Evolutionary conservation across 1,139 yeast species (phyloP).

Genomic region (Hemisphaericaspora subhashii): DNA sequence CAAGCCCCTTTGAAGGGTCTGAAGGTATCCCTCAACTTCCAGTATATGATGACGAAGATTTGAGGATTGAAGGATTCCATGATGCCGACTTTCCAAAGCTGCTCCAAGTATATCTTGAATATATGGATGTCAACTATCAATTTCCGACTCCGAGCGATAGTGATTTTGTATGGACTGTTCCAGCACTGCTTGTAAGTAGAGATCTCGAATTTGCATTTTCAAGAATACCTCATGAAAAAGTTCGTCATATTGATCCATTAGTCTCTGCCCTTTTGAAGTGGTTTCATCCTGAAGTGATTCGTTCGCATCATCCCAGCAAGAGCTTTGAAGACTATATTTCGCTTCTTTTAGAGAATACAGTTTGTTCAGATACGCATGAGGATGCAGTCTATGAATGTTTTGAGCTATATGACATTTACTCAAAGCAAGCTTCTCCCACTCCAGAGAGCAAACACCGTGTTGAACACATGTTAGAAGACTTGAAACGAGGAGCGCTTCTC

Average conservation of each 20-base stretch:
- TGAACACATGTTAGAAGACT: too few relatives aligned
- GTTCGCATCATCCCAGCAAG: not conserved
- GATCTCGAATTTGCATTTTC: not conserved
- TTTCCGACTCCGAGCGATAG: not conserved
- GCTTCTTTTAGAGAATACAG: not conserved
- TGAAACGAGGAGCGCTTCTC: too few relatives aligned
- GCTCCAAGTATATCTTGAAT: not conserved
- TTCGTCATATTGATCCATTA: not conserved
- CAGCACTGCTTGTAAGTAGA: not conserved
- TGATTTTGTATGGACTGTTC: not conserved
- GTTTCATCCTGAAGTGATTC: not conserved
- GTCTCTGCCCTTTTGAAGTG: not conserved
- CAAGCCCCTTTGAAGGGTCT: not conserved
- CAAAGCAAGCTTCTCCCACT: not conserved
- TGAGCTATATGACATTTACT: not conserved
- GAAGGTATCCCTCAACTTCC: constrained; percentile 8
- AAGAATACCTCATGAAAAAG: not conserved
- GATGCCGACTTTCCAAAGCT: not conserved
- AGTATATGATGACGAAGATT: constrained; percentile 10
- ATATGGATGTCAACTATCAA: too few relatives aligned
- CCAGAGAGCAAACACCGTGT: too few relatives aligned
- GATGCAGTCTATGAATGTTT: not conserved
- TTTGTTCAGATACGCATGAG: not conserved
- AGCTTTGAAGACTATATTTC: not conserved
- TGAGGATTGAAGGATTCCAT: constrained; percentile 9